Evolutionary conservation across 2,329 filamentous ascomycete genomes (phyloP).

Genomic region (Fusarium pseudograminearum): DNA sequence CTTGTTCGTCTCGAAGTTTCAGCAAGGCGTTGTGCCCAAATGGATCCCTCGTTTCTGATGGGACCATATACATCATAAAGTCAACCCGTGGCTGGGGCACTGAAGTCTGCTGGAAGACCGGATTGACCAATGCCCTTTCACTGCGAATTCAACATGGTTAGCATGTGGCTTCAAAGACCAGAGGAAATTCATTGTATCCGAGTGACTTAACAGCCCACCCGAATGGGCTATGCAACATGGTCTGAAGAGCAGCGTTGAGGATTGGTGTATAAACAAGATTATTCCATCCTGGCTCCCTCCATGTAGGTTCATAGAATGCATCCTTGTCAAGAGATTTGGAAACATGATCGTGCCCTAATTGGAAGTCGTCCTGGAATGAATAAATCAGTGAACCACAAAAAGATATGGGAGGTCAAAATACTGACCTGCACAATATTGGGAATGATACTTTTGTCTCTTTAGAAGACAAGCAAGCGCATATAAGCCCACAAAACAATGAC

Average conservation of each 20-base stretch:
- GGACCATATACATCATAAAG: neutral
- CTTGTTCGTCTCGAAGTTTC: neutral
- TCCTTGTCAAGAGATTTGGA: neutral
- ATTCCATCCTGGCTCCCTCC: neutral
- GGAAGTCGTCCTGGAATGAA: neutral
- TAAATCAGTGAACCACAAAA: neutral
- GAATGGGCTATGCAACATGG: rapidly evolving
- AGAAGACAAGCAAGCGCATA: neutral
- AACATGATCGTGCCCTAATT: neutral
- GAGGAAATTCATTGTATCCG: neutral
- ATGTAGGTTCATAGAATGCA: neutral
- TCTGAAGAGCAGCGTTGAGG: neutral
- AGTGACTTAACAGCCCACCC: neutral
- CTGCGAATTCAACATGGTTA: neutral
- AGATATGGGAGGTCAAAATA: neutral
- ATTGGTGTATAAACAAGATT: neutral
- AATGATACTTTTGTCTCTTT: neutral
- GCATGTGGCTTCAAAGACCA: neutral
- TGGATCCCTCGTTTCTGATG: neutral
- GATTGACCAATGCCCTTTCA: neutral
- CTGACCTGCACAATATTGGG: neutral
- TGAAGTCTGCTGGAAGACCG: neutral
- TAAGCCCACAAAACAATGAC: too few relatives aligned
- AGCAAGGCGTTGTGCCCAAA: neutral
- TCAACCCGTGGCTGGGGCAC: neutral